Percentiles rank a stretch among this genome's conserved stretches.
These are phyloP conservation scores for Dictyophora rubrovolvata DNA, from an alignment of 768 basidiomycete genomes.

Conservation along the genomic window DNA sequence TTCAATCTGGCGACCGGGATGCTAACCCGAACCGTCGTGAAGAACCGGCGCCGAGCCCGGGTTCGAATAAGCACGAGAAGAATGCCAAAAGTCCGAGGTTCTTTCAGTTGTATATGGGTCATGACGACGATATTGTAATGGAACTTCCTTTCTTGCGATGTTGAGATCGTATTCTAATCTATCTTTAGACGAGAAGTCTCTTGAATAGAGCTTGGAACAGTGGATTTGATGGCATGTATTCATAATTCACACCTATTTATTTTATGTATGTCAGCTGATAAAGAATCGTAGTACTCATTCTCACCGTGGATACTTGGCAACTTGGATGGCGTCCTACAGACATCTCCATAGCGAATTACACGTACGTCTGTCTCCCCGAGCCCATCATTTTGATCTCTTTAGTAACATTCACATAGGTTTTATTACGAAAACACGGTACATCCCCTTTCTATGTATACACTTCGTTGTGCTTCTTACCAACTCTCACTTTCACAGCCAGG, in stretches of 20 bases:
- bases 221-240: conserved; percentile 29
- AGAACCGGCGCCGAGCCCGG: conserved; percentile 21
- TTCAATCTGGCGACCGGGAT: neutral
- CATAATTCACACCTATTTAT: conserved; percentile 10
- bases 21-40: neutral
- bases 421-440: conserved; percentile 28
- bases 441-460: neutral
- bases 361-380: conserved; percentile 19
- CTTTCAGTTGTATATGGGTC: conserved; percentile 48
- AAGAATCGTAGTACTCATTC: conserved; percentile 26
- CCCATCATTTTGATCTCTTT: neutral
- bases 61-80: conserved; percentile 25
- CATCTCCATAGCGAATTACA: conserved; percentile 41
- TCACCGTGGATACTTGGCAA: conserved; percentile 43
- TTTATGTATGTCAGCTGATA: conserved; percentile 12
- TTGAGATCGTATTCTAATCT: neutral
- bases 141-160: too few species aligned
- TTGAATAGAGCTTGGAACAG: conserved; percentile 35
- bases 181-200: conserved; percentile 31
- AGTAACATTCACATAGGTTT: conserved; percentile 20
- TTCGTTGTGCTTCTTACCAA: neutral
- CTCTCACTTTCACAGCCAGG: conserved; percentile 24
- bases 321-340: conserved; percentile 40
- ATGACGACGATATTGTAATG: conserved; percentile 40
- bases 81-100: conserved; percentile 33